Percentiles rank a stretch among this genome's conserved stretches.
These are phyloP conservation scores for Arthrobotrys entomopaga DNA, from an alignment of 2,329 filamentous ascomycete genomes.

Conservation along the genomic window DNA sequence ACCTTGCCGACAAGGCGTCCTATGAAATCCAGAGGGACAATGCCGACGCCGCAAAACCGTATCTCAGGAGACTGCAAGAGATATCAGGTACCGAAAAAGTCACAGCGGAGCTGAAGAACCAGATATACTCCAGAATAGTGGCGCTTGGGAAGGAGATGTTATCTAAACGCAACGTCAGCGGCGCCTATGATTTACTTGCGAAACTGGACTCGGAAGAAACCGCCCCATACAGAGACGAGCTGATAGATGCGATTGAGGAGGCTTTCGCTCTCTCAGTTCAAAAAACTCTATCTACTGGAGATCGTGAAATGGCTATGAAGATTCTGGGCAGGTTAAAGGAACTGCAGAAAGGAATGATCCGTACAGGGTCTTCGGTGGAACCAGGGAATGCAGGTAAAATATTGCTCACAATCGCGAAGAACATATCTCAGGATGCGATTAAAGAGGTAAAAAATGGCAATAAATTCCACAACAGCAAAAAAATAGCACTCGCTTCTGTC, in stretches of 20 bases:
- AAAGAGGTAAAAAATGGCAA: too few relatives aligned
- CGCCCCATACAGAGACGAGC: neutral
- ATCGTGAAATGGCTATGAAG: too few relatives aligned
- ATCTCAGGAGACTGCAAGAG: slow-evolving; percentile 20
- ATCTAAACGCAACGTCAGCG: neutral
- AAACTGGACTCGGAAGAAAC: neutral
- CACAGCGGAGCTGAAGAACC: neutral
- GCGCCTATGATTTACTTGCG: neutral
- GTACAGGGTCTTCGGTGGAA: too few relatives aligned
- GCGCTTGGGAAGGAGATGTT: slow-evolving; percentile 2
- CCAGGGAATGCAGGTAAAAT: too few relatives aligned
- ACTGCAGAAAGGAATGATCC: too few relatives aligned
- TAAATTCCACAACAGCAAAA: too few relatives aligned
- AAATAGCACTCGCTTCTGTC: too few relatives aligned
- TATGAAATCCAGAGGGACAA: slow-evolving; percentile 15
- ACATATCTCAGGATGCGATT: too few relatives aligned
- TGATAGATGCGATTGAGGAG: neutral
- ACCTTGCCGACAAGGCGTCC: slow-evolving; percentile 27
- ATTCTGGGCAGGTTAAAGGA: too few relatives aligned
- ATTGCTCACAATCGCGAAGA: too few relatives aligned
- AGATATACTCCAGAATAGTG: slow-evolving; percentile 11
- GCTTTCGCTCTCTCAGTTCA: too few relatives aligned
- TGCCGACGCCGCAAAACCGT: slow-evolving; percentile 11
- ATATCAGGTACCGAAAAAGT: slow-evolving; percentile 19
- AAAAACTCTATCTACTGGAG: too few relatives aligned